Evolutionary conservation across 352 stramenopile genomes (phyloP), one percentile per base, ranked within the genome.

Genomic region (Aphanomyces euteiches): DNA sequence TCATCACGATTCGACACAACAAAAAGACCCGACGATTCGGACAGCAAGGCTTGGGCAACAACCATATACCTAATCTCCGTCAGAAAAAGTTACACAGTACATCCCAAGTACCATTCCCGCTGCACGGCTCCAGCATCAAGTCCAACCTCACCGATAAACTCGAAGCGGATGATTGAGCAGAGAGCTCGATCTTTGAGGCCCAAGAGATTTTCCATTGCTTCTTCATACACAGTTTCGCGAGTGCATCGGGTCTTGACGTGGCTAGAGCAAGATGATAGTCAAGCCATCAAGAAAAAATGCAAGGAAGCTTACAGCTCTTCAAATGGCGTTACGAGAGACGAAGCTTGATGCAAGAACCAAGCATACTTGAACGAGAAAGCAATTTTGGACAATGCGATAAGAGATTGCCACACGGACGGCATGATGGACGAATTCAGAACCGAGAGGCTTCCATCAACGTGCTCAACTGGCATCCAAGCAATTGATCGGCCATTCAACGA

Each of bases 331-430:
- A 93, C 56, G 47, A 93, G 54, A 5, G 73, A 75, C 19, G 75
- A 78, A 78, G 90, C 90, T 48, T 84, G 78, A 47, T 95, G 84
- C 6, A 95, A 69, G 68, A 93, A 95, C 87, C 87, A 95, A 61
- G 84, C 73, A 72, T 90, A 93, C 65, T 95, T 95, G 56, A 81
- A 80, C 19, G 83, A 83, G 72, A 95, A 95, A 15, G 87, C 77
- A 34, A 93, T 28, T 2, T 47, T 43, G 15, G 64, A 70, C 7
- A 70, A 36, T n/a, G 47, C 28, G n/a, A 61, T 47, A 1, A 70
- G 40, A 10, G 88, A 63, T 21, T 82, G 78, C 10, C 3, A 84
- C 72, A 1, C 78, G 72, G 28, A 72, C 79, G 66, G 90, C 80
- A 53, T 79, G 77, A 74, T 90, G 88, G 10, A 81, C 79, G 3